Conservation (phyloP, 768 basidiomycete species). For the Gloeostereum incarnatum region DNA sequence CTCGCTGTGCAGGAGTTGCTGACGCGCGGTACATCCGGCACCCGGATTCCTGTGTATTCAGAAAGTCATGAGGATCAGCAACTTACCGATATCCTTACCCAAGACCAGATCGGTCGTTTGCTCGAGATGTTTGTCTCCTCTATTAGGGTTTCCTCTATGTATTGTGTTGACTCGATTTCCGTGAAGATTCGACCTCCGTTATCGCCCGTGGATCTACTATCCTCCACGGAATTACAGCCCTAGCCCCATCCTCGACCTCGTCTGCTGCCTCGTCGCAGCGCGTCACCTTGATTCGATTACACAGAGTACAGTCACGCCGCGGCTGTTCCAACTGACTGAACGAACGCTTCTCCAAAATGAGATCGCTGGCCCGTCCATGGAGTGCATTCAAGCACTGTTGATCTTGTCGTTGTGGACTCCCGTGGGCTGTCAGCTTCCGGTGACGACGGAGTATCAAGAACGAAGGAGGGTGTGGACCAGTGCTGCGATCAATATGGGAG, state of each 20-base stretch:
- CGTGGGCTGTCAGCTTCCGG: constrained; percentile 26
- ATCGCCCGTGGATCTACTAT: constrained; percentile 31
- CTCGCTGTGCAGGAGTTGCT: constrained; percentile 32
- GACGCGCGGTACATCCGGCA: constrained; percentile 6
- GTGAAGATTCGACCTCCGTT: constrained; percentile 28
- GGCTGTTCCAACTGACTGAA: constrained; percentile 27
- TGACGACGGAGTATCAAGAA: constrained; percentile 19
- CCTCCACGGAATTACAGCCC: constrained; percentile 16
- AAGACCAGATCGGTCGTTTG: constrained; percentile 20
- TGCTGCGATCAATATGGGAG: constrained; percentile 8
- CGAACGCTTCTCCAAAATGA: constrained; percentile 24
- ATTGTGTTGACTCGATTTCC: constrained; percentile 15
- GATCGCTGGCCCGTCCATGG: constrained; percentile 27
- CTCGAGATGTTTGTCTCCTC: constrained; percentile 18
- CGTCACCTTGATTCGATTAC: constrained; percentile 25
- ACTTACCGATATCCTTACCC: constrained; percentile 19
- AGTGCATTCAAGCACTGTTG: constrained; percentile 26
- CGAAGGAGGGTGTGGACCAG: constrained; percentile 13
- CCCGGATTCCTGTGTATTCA: constrained; percentile 13
- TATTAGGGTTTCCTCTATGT: neutral
- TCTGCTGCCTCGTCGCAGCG: constrained; percentile 31
- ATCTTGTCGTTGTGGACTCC: constrained; percentile 32
- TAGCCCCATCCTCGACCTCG: constrained; percentile 27
- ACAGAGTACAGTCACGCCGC: constrained; percentile 20
- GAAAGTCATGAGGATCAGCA: constrained; percentile 13